Percentiles rank a stretch among this genome's conserved stretches.
phyloP scores from a whole-genome alignment of 78 protist species.

The Dictyostelium intermedium region DNA sequence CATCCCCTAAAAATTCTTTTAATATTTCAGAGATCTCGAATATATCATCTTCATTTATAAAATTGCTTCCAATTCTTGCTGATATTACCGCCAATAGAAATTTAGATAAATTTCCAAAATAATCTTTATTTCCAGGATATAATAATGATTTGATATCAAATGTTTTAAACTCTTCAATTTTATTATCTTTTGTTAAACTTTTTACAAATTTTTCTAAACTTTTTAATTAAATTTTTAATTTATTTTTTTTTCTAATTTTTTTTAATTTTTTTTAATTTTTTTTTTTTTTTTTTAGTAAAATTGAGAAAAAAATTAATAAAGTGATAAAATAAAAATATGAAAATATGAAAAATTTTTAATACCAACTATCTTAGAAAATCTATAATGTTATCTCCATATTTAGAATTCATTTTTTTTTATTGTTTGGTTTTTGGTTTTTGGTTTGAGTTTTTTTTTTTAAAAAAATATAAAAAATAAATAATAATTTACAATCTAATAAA shows the following conservation, averaged over 20 bases:
- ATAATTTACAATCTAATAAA: neutral
- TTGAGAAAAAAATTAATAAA: neutral
- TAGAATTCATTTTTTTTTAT: neutral
- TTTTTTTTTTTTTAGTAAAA: neutral
- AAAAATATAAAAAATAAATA: neutral
- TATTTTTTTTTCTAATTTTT: neutral
- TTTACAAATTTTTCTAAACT: constrained; percentile 3
- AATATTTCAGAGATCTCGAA: neutral
- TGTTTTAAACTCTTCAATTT: neutral
- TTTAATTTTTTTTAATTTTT: neutral
- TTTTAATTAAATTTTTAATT: neutral
- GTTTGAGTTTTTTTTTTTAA: neutral
- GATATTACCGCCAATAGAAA: neutral
- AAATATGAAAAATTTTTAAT: neutral
- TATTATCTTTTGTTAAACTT: neutral
- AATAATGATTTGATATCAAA: neutral
- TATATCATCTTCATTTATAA: neutral
- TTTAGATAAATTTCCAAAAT: constrained; percentile 1
- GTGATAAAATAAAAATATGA: neutral
- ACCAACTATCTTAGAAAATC: neutral
- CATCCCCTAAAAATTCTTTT: neutral
- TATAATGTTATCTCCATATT: neutral
- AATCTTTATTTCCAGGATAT: neutral
- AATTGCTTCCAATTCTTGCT: neutral
- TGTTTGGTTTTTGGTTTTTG: neutral